phyloP scores from a whole-genome alignment of 202 grass and related monocot species.

The Setaria viridis region DNA sequence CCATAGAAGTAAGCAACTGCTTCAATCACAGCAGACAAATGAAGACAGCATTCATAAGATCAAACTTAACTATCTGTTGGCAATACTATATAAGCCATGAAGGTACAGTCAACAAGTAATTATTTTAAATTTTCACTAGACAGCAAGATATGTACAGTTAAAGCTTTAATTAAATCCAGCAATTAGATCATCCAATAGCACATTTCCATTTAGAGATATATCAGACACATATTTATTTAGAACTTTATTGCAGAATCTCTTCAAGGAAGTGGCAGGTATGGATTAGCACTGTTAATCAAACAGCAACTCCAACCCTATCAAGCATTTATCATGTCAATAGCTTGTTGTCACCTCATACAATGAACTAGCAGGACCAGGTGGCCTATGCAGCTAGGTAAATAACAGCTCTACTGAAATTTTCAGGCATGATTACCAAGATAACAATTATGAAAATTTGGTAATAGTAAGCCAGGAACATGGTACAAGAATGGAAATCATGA shows the following conservation, averaged over 20 bases:
- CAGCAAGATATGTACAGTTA: conserved; percentile 26
- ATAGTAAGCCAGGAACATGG: conserved; percentile 33
- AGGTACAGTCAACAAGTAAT: conserved; percentile 24
- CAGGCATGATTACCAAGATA: conserved; percentile 20
- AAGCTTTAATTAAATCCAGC: conserved; percentile 19
- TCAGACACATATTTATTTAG: conserved; percentile 18
- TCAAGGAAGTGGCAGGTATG: conserved; percentile 25
- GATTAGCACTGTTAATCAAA: conserved; percentile 28
- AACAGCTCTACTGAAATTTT: conserved; percentile 37
- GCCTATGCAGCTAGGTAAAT: conserved; percentile 14
- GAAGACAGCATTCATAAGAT: conserved; percentile 36
- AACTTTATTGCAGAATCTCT: conserved; percentile 36
- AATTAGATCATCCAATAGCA: conserved; percentile 26
- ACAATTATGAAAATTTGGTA: conserved; percentile 26
- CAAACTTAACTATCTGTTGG: conserved; percentile 6
- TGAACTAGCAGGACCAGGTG: conserved; percentile 22
- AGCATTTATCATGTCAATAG: conserved; percentile 30
- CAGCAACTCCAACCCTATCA: neutral
- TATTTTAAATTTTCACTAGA: conserved; percentile 12
- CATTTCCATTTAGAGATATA: conserved; percentile 13
- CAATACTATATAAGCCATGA: conserved; percentile 13
- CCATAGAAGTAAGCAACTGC: conserved; percentile 98
- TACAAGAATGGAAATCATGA: conserved; percentile 27
- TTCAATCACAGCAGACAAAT: conserved; percentile 46
- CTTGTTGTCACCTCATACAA: neutral